phyloP scores from a whole-genome alignment of 192 early-diverging fungal species.

The Umbelopsis ramanniana region DNA sequence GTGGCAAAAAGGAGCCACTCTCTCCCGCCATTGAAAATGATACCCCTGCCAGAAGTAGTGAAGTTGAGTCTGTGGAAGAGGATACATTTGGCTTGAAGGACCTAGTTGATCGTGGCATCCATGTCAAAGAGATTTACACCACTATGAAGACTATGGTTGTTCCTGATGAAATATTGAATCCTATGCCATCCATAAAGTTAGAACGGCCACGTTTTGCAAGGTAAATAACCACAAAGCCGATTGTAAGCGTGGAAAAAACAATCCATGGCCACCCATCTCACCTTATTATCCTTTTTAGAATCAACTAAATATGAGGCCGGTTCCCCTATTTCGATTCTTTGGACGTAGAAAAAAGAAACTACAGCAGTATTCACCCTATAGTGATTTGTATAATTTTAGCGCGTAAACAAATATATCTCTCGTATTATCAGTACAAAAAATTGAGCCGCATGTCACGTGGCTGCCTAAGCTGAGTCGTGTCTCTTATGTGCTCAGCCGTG shows the following conservation, averaged over 20 bases:
- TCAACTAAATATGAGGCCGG: not conserved
- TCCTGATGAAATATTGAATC: slow-evolving; percentile 32
- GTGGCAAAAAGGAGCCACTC: not conserved
- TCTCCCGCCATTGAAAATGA: too few species aligned
- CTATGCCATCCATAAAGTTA: slow-evolving; percentile 34
- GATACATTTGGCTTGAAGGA: slow-evolving; percentile 32
- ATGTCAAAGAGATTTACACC: slow-evolving; percentile 45
- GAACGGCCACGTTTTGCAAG: slow-evolving; percentile 41
- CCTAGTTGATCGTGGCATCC: slow-evolving; percentile 40
- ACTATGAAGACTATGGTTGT: slow-evolving; percentile 43
- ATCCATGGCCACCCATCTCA: not conserved
- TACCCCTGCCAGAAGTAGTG: not conserved
- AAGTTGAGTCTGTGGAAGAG: not conserved
- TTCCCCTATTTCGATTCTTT: not conserved
- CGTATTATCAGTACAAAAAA: too few species aligned
- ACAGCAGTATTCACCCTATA: not conserved
- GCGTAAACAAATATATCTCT: too few species aligned
- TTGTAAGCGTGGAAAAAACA: too few species aligned
- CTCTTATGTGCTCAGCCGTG: not conserved
- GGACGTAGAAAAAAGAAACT: not conserved
- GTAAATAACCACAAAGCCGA: not conserved
- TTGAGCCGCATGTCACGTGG: too few species aligned
- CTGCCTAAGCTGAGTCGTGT: too few species aligned
- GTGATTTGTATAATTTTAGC: too few species aligned
- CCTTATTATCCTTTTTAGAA: not conserved